A percentile compares a stretch with the other conserved stretches of the same genome.
These are phyloP conservation scores for Rosa rugosa DNA, from an alignment of 306 rosid genomes.

Conservation along the genomic window DNA sequence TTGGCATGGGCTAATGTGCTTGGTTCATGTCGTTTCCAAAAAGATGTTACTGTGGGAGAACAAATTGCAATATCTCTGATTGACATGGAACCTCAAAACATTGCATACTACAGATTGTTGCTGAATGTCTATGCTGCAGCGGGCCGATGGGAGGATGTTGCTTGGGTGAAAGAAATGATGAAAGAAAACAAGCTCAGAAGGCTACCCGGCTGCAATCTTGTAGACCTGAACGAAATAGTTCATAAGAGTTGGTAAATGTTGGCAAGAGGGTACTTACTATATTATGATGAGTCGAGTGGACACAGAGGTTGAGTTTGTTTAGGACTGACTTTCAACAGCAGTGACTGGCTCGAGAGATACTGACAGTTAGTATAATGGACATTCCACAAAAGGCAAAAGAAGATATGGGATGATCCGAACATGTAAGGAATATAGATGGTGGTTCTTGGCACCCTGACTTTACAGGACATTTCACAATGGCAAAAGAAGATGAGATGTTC, in stretches of 20 bases:
- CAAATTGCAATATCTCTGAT: constrained; percentile 52
- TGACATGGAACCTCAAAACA: constrained; percentile 55
- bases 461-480: neutral
- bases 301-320: constrained; percentile 30
- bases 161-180: constrained; percentile 46
- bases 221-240: constrained; percentile 64
- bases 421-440: constrained; percentile 21
- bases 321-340: constrained; percentile 16
- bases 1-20: constrained; percentile 59
- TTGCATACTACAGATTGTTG: constrained; percentile 53
- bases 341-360: neutral
- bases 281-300: constrained; percentile 36
- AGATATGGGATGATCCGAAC: neutral
- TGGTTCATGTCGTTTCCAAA: constrained; percentile 50
- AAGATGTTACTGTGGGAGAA: constrained; percentile 56
- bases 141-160: constrained; percentile 68
- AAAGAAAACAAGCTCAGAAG: constrained; percentile 45
- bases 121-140: constrained; percentile 64
- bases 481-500: neutral
- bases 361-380: constrained; percentile 2
- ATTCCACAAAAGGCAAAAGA: neutral
- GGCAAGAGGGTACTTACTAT: constrained; percentile 20
- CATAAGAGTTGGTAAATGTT: constrained; percentile 44
- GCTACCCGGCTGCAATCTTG: constrained; percentile 61
- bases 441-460: neutral